These are phyloP conservation scores for Saprolegnia diclina DNA, from an alignment of 352 stramenopile species.

Conservation along the genomic window DNA sequence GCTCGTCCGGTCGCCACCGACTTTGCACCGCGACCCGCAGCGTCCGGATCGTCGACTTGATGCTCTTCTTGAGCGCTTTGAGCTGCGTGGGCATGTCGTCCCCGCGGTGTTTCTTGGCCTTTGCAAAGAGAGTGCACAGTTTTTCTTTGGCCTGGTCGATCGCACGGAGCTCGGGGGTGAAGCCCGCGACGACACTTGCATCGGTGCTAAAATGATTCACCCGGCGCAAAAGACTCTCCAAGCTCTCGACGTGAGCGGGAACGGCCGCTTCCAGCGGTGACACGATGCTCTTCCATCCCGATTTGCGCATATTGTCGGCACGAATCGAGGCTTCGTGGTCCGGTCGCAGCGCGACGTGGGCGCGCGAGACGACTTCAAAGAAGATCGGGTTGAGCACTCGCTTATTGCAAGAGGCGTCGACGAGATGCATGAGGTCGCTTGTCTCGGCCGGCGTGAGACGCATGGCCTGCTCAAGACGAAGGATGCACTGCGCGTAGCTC, in stretches of 20 bases:
- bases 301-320: not conserved
- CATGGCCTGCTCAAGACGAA: conserved; percentile 25
- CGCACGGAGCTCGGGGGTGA: too few species aligned
- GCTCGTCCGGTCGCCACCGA: too few species aligned
- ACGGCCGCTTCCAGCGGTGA: not conserved
- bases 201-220: too few species aligned
- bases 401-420: not conserved
- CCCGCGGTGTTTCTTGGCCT: too few species aligned
- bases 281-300: not conserved
- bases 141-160: too few species aligned
- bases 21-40: too few species aligned
- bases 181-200: too few species aligned
- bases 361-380: conserved; percentile 2
- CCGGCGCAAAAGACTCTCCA: not conserved
- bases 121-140: too few species aligned
- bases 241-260: not conserved
- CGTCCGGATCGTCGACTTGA: too few species aligned
- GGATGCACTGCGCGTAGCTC: conserved; percentile 14
- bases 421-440: conserved; percentile 19
- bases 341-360: not conserved
- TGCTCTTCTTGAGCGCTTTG: too few species aligned
- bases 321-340: not conserved
- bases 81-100: too few species aligned
- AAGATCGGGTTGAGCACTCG: conserved; percentile 24
- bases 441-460: not conserved